Evolutionary conservation across 352 stramenopile genomes (phyloP).

Genomic region (Pythium coloratum): DNA sequence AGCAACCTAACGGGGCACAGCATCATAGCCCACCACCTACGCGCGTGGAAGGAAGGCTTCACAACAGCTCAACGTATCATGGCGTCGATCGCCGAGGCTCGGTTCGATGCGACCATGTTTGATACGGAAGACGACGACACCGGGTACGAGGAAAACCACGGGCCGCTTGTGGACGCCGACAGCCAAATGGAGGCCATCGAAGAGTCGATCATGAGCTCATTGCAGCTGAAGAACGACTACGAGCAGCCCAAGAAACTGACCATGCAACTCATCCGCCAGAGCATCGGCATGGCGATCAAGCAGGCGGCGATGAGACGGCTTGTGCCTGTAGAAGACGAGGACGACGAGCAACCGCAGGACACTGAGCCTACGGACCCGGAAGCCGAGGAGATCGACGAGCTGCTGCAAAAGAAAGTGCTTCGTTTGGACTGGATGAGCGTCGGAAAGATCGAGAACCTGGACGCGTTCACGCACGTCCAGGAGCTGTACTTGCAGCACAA

Average conservation of each 20-base stretch:
- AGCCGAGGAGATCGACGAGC: conserved; percentile 35
- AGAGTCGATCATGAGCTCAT: conserved; percentile 37
- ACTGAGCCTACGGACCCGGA: conserved; percentile 25
- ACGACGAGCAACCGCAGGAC: conserved; percentile 14
- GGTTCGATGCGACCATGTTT: conserved; percentile 11
- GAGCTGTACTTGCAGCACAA: conserved; percentile 84
- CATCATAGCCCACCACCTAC: background rate
- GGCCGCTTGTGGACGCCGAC: conserved; percentile 35
- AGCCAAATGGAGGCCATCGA: conserved; percentile 59
- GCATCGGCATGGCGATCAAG: conserved; percentile 24
- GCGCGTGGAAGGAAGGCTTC: too few species aligned
- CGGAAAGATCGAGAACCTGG: conserved; percentile 70
- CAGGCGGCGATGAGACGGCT: conserved; percentile 10
- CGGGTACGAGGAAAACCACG: conserved; percentile 3
- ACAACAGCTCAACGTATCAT: background rate
- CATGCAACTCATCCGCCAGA: conserved; percentile 71
- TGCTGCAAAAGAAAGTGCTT: conserved; percentile 60
- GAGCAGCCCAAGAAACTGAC: conserved; percentile 48
- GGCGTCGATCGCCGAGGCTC: background rate
- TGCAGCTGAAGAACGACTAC: conserved; percentile 33
- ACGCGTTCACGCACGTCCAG: conserved; percentile 71
- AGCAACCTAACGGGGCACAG: conserved; percentile 1
- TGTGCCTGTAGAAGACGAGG: conserved; percentile 11
- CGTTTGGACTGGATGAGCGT: conserved; percentile 76
- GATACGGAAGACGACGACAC: conserved; percentile 12